A percentile compares a stretch with the other conserved stretches of the same genome.
Conservation (phyloP, 805 yeast genomes). For the Lipomyces spencermartinsiae region DNA sequence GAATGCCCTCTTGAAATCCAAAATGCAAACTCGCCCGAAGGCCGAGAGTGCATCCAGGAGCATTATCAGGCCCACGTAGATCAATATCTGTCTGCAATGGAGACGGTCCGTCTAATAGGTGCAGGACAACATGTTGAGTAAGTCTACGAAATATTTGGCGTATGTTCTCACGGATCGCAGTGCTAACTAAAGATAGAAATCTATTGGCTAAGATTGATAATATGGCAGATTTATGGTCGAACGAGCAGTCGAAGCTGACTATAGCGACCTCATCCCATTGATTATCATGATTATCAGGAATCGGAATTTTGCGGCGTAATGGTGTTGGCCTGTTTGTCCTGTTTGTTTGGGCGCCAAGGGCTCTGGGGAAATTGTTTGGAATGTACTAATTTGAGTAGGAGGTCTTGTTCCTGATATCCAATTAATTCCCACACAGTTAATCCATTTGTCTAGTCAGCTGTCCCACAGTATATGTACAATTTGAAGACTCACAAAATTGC, state of each 20-base stretch:
- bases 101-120: conserved; percentile 17
- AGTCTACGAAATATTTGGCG: not conserved
- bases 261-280: not conserved
- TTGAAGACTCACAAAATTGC: conserved; percentile 14
- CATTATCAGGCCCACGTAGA: conserved; percentile 33
- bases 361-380: not conserved
- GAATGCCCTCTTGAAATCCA: conserved; percentile 21
- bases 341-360: not conserved
- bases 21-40: conserved; percentile 24
- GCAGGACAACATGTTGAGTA: conserved; percentile 22
- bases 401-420: not conserved
- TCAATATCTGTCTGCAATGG: conserved; percentile 30
- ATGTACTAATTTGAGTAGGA: too few species aligned
- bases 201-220: conserved; percentile 26
- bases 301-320: not conserved
- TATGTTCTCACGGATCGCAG: not conserved
- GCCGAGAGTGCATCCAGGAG: conserved; percentile 26
- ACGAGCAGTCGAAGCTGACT: conserved; percentile 8
- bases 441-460: not conserved
- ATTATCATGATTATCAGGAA: not conserved
- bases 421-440: not conserved
- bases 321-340: not conserved
- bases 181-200: not conserved
- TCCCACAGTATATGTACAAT: not conserved
- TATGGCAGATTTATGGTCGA: conserved; percentile 26